Base-by-base conservation (phyloP, 352 stramenopile species). In the Aphanomyces astaci region DNA sequence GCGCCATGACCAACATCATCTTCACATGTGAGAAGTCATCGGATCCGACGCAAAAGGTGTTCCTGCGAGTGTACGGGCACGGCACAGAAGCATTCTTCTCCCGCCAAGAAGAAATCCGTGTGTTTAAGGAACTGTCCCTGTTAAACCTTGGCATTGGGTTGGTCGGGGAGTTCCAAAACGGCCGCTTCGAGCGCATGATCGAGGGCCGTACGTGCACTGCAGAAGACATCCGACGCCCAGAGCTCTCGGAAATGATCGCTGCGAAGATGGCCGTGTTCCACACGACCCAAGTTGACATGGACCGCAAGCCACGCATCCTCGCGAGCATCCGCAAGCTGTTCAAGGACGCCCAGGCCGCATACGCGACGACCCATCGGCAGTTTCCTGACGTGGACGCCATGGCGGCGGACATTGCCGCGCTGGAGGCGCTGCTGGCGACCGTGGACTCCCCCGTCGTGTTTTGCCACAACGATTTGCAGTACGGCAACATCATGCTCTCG, bases 381-480 rank as follows among this genome's bases (percentile, higher is more conserved):
- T 76, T 89, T n/a, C n/a, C n/a, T 49, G 74, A 82, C 30, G 59
- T 80, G n/a, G 36, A 53, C 22, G 56, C 56, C 5, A 66, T 82
- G 25, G 72, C 31, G 0, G 46, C 63, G 0, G 77, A 88, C 60
- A 64, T 91, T 24, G 69, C 86, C n/a, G 79, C 84, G 49, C 64
- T 92, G 40, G 79, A 92, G 63, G 59, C 72, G 28, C 51, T 80
- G 9, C 72, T 90, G 22, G 76, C 71, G 11, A 19, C 76, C 15
- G 84, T 96, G 48, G 71, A 84, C 28, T 94, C 82, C 33, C 80
- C 81, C 32, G 55, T 90, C 33, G 86, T 96, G 53, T 76, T 98
- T 52, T 94, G 86, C 68, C 92, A 98, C 76, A 97, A 98, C 73
- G 91, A 98, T 73, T 71, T 98, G 66, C 87, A 97, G 66, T 92